Percentiles rank a stretch among this genome's conserved stretches.
These are phyloP conservation scores for Coemansia reversa DNA, from an alignment of 192 early-diverging fungal species.

Conservation along the genomic window DNA sequence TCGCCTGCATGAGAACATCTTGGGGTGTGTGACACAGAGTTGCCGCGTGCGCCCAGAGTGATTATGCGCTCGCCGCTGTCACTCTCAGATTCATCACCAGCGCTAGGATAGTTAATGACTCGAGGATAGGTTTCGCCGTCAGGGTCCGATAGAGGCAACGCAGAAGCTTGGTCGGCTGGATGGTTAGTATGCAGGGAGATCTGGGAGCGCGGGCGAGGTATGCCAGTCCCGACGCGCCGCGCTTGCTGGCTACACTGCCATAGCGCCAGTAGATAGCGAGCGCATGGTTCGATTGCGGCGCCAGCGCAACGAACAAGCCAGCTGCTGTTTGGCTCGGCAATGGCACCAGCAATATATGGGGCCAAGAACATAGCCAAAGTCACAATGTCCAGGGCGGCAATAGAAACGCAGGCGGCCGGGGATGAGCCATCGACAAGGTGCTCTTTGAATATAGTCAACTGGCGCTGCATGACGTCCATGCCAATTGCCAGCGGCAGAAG, in stretches of 20 bases:
- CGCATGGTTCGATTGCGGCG: conserved; percentile 6
- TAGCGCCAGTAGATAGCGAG: conserved; percentile 1
- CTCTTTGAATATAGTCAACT: conserved; percentile 42
- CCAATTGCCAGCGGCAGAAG: conserved; percentile 32
- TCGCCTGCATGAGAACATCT: neutral
- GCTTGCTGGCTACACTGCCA: neutral
- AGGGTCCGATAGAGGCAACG: neutral
- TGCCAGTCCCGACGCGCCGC: neutral
- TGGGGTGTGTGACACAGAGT: neutral
- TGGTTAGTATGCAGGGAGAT: conserved; percentile 49
- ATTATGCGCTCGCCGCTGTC: conserved; percentile 11
- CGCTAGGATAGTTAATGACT: conserved; percentile 1
- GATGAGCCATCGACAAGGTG: conserved; percentile 47
- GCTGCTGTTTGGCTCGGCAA: conserved; percentile 22
- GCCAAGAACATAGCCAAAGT: conserved; percentile 41
- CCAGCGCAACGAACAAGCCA: conserved; percentile 25
- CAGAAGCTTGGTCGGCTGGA: neutral
- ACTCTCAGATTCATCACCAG: conserved; percentile 8
- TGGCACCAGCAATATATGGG: conserved; percentile 30
- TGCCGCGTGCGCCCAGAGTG: neutral
- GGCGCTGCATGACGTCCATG: conserved; percentile 43
- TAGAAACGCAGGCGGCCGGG: conserved; percentile 30
- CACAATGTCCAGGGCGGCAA: conserved; percentile 33
- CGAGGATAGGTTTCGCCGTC: conserved; percentile 6
- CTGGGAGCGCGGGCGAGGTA: conserved; percentile 27